Base-by-base conservation (phyloP, 116 monocot genomes). In the Thalassia testudinum region DNA sequence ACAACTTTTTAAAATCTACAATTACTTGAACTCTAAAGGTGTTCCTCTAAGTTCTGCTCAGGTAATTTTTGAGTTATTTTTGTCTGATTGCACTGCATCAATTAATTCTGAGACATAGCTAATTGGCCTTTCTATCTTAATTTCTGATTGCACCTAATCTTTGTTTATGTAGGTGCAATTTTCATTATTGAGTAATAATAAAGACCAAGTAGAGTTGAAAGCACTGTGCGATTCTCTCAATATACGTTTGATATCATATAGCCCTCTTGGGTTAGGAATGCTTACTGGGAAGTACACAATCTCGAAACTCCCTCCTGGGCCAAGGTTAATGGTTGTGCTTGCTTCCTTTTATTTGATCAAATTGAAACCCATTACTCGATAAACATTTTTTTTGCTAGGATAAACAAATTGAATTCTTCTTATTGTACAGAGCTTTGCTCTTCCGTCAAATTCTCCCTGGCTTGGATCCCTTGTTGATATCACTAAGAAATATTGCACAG, bases 191-290 rank as follows among this genome's bases (percentile, higher is more conserved):
- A 97, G 97, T 68, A 82, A 85, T 57, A 69, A 72, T 42, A 59
- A 66, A 25, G 89, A 89, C 13, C 89, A 97, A 70, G 77, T 61
- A 45, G 85, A 97, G 60, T 74, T 97, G 47, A 97, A 89, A 66
- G 58, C 59, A 68, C 59, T 82, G 8, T 85, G 97, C 64, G 82
- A 97, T 57, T 82, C 82, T 44, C 67, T 97, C 26, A 89, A 88
- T 17, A 85, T 97, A 52, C 55, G 70, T 24, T 60, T 97, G 63
- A 97, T 97, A 38, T 70, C 97, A 54, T 97, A 97, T 44, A 97
- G 97, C 61, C 97, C 97, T 53, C 89, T 97, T 65, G 97, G 97
- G 49, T 57, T 89, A 42, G 97, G 97, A 28, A 79, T 89, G 89
- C 77, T 97, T 8, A 89, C 85, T 7, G 97, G 97, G 26, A 97